These are phyloP conservation scores for Eragrostis curvula DNA, from an alignment of 176 grass and related monocot genomes.

Conservation along the genomic window DNA sequence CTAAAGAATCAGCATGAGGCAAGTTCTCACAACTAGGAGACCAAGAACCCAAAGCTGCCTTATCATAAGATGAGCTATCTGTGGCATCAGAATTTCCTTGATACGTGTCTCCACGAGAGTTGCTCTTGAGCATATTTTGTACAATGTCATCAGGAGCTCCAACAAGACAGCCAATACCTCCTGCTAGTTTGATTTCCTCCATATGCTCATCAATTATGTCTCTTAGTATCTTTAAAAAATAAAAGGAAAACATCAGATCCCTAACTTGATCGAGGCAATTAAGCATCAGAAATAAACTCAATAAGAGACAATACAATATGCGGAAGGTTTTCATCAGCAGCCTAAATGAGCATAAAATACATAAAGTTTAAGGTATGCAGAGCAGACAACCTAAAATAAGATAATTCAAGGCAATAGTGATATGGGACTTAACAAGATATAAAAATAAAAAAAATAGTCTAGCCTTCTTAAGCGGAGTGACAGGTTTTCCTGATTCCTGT, in stretches of 20 bases:
- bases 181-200: slow-evolving; percentile 90
- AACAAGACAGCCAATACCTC: slow-evolving; percentile 58
- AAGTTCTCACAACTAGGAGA: slow-evolving; percentile 54
- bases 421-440: slow-evolving; percentile 30
- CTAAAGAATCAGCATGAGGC: slow-evolving; percentile 46
- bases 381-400: not conserved
- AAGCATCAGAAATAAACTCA: slow-evolving; percentile 35
- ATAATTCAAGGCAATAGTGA: slow-evolving; percentile 19
- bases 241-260: slow-evolving; percentile 36
- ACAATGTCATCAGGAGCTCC: slow-evolving; percentile 45
- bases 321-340: slow-evolving; percentile 1
- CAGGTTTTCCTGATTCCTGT: not conserved
- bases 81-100: slow-evolving; percentile 40
- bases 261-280: slow-evolving; percentile 32
- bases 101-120: slow-evolving; percentile 19
- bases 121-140: slow-evolving; percentile 29
- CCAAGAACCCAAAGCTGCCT: slow-evolving; percentile 33
- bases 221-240: slow-evolving; percentile 78
- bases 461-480: not conserved
- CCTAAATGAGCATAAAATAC: slow-evolving; percentile 18
- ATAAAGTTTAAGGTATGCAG: slow-evolving; percentile 7
- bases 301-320: not conserved
- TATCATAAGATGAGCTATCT: slow-evolving; percentile 43
- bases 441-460: not conserved
- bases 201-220: slow-evolving; percentile 99